A percentile compares a stretch with the other conserved stretches of the same genome.
These are phyloP conservation scores for Ormosia semicastrata DNA, from an alignment of 306 rosid genomes.

Conservation along the genomic window DNA sequence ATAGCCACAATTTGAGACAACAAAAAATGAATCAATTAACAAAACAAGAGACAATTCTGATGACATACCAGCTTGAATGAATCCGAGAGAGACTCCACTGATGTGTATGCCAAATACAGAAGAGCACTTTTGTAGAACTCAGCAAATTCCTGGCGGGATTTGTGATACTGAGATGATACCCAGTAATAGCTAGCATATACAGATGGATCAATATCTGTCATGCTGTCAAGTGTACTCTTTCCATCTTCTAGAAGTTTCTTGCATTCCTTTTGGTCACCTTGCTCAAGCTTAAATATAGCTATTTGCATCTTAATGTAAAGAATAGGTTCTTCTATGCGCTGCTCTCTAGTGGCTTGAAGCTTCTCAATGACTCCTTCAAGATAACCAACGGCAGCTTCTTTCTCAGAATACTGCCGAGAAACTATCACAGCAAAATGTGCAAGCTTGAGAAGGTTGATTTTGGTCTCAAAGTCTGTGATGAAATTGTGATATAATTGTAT, in stretches of 20 bases:
- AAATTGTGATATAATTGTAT: constrained; percentile 93
- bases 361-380: constrained; percentile 92
- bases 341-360: constrained; percentile 83
- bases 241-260: constrained; percentile 95
- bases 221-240: constrained; percentile 87
- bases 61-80: constrained; percentile 90
- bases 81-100: constrained; percentile 97
- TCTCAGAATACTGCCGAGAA: constrained; percentile 93
- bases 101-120: constrained; percentile 94
- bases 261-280: constrained; percentile 83
- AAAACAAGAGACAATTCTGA: background rate
- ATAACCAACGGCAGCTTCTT: constrained; percentile 87
- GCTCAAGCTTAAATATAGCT: constrained; percentile 83
- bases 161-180: constrained; percentile 92
- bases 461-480: constrained; percentile 98
- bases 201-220: constrained; percentile 99
- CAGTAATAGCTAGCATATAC: constrained; percentile 92
- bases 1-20: background rate
- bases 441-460: constrained; percentile 97
- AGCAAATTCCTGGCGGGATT: constrained; percentile 88
- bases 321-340: constrained; percentile 89
- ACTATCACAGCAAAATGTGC: constrained; percentile 99
- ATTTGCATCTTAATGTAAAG: constrained; percentile 93
- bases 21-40: background rate
- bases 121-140: constrained; percentile 99